Base-by-base conservation (phyloP, 768 basidiomycete genomes). In the Auriscalpium vulgare region DNA sequence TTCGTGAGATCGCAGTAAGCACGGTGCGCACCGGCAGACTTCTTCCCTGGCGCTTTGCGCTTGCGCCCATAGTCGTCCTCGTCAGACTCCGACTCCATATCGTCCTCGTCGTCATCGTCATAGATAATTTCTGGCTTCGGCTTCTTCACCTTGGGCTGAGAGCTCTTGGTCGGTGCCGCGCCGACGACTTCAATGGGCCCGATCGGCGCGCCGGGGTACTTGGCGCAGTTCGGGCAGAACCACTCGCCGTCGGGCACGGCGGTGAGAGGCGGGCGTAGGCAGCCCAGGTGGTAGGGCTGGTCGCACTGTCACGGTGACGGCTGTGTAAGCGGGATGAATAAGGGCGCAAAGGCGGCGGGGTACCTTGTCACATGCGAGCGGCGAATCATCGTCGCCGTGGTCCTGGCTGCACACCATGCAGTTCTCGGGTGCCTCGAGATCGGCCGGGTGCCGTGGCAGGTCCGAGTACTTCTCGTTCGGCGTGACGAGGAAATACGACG, bases 311-410 rank as follows among this genome's bases (percentile, higher is more conserved):
- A 16, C 19, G 10, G 37, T 3, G 56, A 54, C 10, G 37, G 36
- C 21, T 47, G 46, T 21, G 54, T 62, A 45, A 59, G 52, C 49
- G 19, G 48, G 23, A 44, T 43, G 47, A 51, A 48, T 1, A 36
- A 29, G 56, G 48, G 47, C 34, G 45, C 23, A 54, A 34, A 34
- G 35, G 55, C n/a, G 9, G 17, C n/a, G n/a, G 55, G 66, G 46
- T 53, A 88, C 92, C 81, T 93, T 95, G 67, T 97, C 95, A 64
- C 95, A 98, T 65, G 90, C 93, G 44, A 98, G 73, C 16, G 84
- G 84, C 37, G 79, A 75, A 57, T 83, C 86, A 49, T 86, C 85
- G 21, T 87, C 87, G 16, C 84, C 88, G 23, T 80, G 74, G 53
- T 89, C 89, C 61, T 78, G 76, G 48, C 73, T 71, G 65, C 95